Evolutionary conservation across 2,329 filamentous ascomycete species (phyloP).

Genomic region (Colletotrichum sp.): DNA sequence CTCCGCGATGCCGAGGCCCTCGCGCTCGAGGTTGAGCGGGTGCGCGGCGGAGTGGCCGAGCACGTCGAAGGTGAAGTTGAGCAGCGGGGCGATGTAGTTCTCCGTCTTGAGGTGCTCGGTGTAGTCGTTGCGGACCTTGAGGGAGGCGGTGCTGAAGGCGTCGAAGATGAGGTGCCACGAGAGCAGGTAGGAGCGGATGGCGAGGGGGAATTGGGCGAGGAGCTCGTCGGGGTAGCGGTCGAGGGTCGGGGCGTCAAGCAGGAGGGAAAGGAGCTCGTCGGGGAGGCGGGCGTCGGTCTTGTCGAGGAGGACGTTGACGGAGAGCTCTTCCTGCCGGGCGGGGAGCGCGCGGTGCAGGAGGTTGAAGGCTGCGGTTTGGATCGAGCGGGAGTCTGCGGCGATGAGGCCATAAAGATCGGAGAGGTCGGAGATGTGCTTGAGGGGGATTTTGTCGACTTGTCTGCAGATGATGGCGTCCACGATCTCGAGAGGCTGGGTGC

Average conservation of each 20-base stretch:
- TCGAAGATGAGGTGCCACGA: slow-evolving; percentile 93
- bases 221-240: slow-evolving; percentile 70
- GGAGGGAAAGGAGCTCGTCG: slow-evolving; percentile 82
- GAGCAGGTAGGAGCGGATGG: slow-evolving; percentile 80
- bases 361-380: slow-evolving; percentile 82
- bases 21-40: slow-evolving; percentile 75
- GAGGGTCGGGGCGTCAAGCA: slow-evolving; percentile 78
- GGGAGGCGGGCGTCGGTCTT: slow-evolving; percentile 77
- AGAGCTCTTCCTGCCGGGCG: slow-evolving; percentile 78
- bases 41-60: slow-evolving; percentile 79
- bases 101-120: slow-evolving; percentile 78
- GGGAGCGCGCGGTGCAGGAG: slow-evolving; percentile 84
- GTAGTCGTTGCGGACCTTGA: slow-evolving; percentile 84
- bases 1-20: slow-evolving; percentile 62
- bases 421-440: slow-evolving; percentile 66
- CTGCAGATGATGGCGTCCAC: slow-evolving; percentile 78
- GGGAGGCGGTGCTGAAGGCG: slow-evolving; percentile 78
- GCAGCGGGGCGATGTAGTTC: slow-evolving; percentile 69
- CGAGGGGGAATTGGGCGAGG: slow-evolving; percentile 71
- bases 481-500: slow-evolving; percentile 72
- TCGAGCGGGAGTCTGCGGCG: slow-evolving; percentile 73
- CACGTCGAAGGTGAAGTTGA: slow-evolving; percentile 84
- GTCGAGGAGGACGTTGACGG: slow-evolving; percentile 76
- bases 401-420: slow-evolving; percentile 78
- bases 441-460: slow-evolving; percentile 68